phyloP scores from a whole-genome alignment of 805 yeast species.

The Teunomyces barrocoloradensis region DNA sequence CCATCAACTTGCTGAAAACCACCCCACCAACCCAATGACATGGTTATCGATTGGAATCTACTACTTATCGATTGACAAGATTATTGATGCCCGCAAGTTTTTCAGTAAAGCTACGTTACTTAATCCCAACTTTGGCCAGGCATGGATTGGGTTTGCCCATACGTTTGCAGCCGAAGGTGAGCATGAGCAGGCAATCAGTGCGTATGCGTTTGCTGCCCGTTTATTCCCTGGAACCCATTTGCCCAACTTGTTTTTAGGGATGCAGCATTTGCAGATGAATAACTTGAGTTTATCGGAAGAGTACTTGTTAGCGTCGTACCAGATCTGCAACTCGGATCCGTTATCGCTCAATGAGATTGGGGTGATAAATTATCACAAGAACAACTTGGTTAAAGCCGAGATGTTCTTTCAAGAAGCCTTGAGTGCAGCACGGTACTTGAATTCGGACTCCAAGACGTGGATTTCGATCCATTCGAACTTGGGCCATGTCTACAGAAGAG shows the following conservation, averaged over 20 bases:
- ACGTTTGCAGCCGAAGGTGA: constrained; percentile 98
- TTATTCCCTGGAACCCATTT: constrained; percentile 87
- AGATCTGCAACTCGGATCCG: constrained; percentile 84
- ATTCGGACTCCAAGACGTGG: constrained; percentile 81
- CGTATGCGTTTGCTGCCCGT: constrained; percentile 93
- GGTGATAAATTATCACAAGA: constrained; percentile 79
- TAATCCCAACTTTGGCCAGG: constrained; percentile 87
- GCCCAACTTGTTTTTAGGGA: constrained; percentile 87
- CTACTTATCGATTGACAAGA: constrained; percentile 69
- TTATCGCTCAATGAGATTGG: constrained; percentile 88
- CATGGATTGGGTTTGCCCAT: constrained; percentile 98
- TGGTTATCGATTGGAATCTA: constrained; percentile 94
- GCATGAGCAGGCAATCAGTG: constrained; percentile 96
- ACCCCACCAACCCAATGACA: constrained; percentile 77
- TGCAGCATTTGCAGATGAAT: constrained; percentile 91
- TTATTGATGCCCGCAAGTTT: constrained; percentile 79
- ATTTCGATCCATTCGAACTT: constrained; percentile 79
- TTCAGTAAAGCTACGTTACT: constrained; percentile 86
- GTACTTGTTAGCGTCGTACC: constrained; percentile 70
- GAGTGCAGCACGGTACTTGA: constrained; percentile 61
- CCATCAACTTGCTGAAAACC: constrained; percentile 80
- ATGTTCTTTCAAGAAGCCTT: constrained; percentile 67
- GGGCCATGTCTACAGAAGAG: constrained; percentile 81
- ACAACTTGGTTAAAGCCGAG: constrained; percentile 67
- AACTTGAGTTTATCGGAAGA: constrained; percentile 83